Evolutionary conservation across 2,329 filamentous ascomycete species (phyloP).

Genomic region (Mycosphaerelloides madeirae): DNA sequence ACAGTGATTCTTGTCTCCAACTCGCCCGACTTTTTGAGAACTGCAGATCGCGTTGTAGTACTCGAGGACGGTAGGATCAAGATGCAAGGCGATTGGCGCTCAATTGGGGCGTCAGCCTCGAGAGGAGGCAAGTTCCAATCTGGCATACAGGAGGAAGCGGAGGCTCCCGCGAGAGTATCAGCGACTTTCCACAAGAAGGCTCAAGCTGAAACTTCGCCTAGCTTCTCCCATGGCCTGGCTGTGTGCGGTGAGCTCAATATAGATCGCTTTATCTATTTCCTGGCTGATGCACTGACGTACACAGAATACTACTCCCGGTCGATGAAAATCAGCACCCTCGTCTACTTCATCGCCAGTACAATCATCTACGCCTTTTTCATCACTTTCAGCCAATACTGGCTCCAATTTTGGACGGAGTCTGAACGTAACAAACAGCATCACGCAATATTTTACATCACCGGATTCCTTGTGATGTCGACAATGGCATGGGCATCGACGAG

Average conservation of each 20-base stretch:
- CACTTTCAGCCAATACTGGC: conserved; percentile 5
- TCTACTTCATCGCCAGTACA: not conserved
- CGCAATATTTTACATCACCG: conserved; percentile 1
- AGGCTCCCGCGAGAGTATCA: no score
- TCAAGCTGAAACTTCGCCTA: no score
- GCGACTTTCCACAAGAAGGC: no score
- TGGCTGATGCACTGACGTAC: not conserved
- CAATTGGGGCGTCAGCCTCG: no score
- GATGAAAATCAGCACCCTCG: not conserved
- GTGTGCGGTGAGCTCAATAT: not conserved
- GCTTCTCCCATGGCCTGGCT: not conserved
- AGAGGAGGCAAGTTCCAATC: no score
- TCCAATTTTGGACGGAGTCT: conserved; percentile 2
- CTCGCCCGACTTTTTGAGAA: conserved; percentile 38
- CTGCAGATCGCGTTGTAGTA: conserved; percentile 43
- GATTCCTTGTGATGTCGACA: not conserved
- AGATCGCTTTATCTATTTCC: no score
- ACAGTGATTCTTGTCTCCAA: conserved; percentile 41
- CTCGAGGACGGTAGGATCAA: conserved; percentile 39
- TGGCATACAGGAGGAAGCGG: no score
- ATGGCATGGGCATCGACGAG: conserved; percentile 4
- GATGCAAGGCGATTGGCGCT: conserved; percentile 37
- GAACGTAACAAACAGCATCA: not conserved
- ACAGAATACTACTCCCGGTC: not conserved
- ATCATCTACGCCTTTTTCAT: conserved; percentile 2